phyloP scores from a whole-genome alignment of 495 filamentous ascomycete genomes.

The Neurospora tetraspora region DNA sequence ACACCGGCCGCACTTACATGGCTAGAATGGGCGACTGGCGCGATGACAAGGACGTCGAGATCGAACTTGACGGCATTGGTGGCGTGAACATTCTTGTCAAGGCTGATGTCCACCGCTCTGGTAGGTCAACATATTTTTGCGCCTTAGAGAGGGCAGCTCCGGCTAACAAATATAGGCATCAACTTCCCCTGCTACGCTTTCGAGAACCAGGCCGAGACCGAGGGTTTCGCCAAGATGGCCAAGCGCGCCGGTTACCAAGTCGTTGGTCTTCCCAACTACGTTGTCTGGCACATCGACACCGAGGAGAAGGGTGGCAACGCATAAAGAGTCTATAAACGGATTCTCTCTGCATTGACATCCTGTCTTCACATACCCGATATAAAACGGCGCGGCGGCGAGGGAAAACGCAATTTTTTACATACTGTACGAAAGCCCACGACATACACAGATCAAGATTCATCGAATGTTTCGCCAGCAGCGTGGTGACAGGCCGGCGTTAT shows the following conservation, averaged over 20 bases:
- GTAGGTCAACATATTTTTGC: slow-evolving; percentile 34
- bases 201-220: slow-evolving; percentile 98
- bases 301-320: slow-evolving; percentile 87
- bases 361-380: not conserved
- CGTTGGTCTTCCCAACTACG: slow-evolving; percentile 87
- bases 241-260: slow-evolving; percentile 94
- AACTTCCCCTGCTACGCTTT: slow-evolving; percentile 97
- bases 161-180: slow-evolving; percentile 50
- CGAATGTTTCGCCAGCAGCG: slow-evolving; percentile 9
- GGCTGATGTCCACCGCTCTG: slow-evolving; percentile 90
- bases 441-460: slow-evolving; percentile 21
- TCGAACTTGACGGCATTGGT: slow-evolving; percentile 89
- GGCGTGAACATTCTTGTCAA: slow-evolving; percentile 97
- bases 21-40: slow-evolving; percentile 84
- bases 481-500: slow-evolving; percentile 10
- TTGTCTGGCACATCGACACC: slow-evolving; percentile 99
- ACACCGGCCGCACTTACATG: slow-evolving; percentile 81
- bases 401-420: slow-evolving; percentile 20
- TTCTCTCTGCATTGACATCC: not conserved
- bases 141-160: not conserved
- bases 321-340: slow-evolving; percentile 13
- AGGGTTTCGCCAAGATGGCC: slow-evolving; percentile 97
- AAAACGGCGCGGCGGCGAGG: slow-evolving; percentile 9
- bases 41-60: slow-evolving; percentile 78
- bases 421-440: slow-evolving; percentile 28